A percentile compares a stretch with the other conserved stretches of the same genome.
Conservation (phyloP, 2,329 filamentous ascomycete species). For the Cercospora brassicicola region DNA sequence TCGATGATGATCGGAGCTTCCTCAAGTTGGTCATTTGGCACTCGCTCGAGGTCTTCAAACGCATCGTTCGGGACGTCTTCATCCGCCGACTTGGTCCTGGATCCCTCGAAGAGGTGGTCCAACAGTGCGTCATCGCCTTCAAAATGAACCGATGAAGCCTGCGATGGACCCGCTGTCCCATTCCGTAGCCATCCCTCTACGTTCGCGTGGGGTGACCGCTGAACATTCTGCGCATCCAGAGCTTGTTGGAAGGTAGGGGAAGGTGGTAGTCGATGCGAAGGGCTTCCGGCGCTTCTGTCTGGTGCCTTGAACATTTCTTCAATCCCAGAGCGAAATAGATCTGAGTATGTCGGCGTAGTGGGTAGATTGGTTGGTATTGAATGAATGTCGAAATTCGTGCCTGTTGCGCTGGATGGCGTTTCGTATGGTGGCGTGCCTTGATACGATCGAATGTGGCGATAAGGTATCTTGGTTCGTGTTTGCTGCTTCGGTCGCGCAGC, state of each 20-base stretch:
- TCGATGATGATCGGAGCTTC: not conserved
- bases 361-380: not conserved
- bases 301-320: not conserved
- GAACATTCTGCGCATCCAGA: not conserved
- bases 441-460: not conserved
- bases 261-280: not conserved
- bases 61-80: not conserved
- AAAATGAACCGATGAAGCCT: not conserved
- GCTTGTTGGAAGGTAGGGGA: not conserved
- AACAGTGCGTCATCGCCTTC: not conserved
- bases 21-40: not conserved
- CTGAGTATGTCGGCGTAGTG: not conserved
- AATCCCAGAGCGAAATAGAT: not conserved
- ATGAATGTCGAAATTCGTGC: not conserved
- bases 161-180: not conserved
- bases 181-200: not conserved
- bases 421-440: slow-evolving; percentile 2
- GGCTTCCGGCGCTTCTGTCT: not conserved
- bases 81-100: not conserved
- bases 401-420: not conserved
- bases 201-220: not conserved
- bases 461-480: not conserved
- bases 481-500: not conserved
- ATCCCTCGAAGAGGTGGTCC: not conserved
- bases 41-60: not conserved